Conservation (phyloP, 1,139 yeast genomes). For the Torulaspora pretoriensis region DNA sequence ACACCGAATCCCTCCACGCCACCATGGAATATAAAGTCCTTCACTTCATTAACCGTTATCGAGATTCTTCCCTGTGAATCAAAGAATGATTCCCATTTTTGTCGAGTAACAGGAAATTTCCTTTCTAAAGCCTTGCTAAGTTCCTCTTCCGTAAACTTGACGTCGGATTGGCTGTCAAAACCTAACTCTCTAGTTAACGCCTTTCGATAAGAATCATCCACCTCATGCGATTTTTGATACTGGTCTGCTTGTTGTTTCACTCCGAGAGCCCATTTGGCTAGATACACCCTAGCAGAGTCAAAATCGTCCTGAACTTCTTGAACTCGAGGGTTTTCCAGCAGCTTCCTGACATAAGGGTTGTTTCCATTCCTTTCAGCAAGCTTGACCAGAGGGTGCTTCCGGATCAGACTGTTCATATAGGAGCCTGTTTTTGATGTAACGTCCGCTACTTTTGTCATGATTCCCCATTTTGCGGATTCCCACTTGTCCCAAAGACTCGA, state of each 20-base stretch:
- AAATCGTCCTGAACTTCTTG: conserved; percentile 79
- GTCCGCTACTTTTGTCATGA: conserved; percentile 79
- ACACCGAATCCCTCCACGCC: conserved; percentile 58
- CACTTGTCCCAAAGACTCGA: conserved; percentile 38
- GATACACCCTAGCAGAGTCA: conserved; percentile 83
- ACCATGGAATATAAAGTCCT: conserved; percentile 83
- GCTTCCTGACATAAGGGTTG: conserved; percentile 46
- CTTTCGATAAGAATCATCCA: conserved; percentile 58
- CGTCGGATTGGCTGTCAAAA: conserved; percentile 46
- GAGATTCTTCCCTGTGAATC: conserved; percentile 71
- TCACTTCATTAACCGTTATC: conserved; percentile 71
- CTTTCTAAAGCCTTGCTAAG: conserved; percentile 41
- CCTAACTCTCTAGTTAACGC: conserved; percentile 63
- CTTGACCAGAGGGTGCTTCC: conserved; percentile 32
- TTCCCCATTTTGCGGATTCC: conserved; percentile 77
- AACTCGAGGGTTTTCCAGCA: conserved; percentile 76
- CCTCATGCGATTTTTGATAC: conserved; percentile 52
- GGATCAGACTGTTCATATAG: conserved; percentile 22
- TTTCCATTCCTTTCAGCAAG: conserved; percentile 30
- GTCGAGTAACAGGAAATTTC: conserved; percentile 45
- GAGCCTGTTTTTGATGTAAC: conserved; percentile 61
- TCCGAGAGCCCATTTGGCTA: conserved; percentile 96
- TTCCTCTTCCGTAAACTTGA: conserved; percentile 39
- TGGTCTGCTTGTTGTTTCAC: conserved; percentile 90
- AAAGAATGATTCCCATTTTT: conserved; percentile 85